Evolutionary conservation across 805 yeast species (phyloP).

Genomic region (Wickerhamiella hasegawae): DNA sequence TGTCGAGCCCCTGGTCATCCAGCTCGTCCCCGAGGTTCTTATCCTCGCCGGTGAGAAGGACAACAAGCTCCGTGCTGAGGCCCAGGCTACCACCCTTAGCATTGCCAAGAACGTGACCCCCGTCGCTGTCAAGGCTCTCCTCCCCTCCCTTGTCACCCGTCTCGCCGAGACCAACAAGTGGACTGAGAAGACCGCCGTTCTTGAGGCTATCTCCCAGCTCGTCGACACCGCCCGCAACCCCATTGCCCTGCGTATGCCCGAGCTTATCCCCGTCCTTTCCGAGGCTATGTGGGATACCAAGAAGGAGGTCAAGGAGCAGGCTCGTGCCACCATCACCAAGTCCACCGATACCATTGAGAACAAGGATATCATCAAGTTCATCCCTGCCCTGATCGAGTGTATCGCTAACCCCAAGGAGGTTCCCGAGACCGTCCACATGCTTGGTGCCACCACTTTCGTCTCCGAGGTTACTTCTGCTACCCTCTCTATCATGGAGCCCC

Average conservation of each 20-base stretch:
- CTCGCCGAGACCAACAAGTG: slow-evolving; percentile 65
- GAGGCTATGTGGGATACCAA: slow-evolving; percentile 99
- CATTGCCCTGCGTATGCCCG: slow-evolving; percentile 98
- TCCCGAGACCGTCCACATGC: slow-evolving; percentile 95
- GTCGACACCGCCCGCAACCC: slow-evolving; percentile 93
- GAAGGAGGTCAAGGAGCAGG: slow-evolving; percentile 93
- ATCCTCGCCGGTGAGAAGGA: slow-evolving; percentile 84
- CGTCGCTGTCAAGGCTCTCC: slow-evolving; percentile 74
- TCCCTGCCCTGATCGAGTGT: slow-evolving; percentile 93
- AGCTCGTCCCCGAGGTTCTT: slow-evolving; percentile 52
- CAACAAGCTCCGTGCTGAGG: slow-evolving; percentile 54
- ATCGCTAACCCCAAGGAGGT: slow-evolving; percentile 94
- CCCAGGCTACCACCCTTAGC: slow-evolving; percentile 60
- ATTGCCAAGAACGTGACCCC: slow-evolving; percentile 79
- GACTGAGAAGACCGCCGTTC: slow-evolving; percentile 92
- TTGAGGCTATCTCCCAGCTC: slow-evolving; percentile 68
- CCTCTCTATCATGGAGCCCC: slow-evolving; percentile 97
- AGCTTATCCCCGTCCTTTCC: slow-evolving; percentile 93
- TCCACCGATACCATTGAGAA: slow-evolving; percentile 95
- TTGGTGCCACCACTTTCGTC: slow-evolving; percentile 99
- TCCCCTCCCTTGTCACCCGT: slow-evolving; percentile 62
- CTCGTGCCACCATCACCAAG: slow-evolving; percentile 88
- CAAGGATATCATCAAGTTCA: slow-evolving; percentile 99
- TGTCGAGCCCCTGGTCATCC: slow-evolving; percentile 90
- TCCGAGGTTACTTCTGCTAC: slow-evolving; percentile 99